Conservation (phyloP, 2,329 filamentous ascomycete genomes). For the Neopestalotiopsis sp. region DNA sequence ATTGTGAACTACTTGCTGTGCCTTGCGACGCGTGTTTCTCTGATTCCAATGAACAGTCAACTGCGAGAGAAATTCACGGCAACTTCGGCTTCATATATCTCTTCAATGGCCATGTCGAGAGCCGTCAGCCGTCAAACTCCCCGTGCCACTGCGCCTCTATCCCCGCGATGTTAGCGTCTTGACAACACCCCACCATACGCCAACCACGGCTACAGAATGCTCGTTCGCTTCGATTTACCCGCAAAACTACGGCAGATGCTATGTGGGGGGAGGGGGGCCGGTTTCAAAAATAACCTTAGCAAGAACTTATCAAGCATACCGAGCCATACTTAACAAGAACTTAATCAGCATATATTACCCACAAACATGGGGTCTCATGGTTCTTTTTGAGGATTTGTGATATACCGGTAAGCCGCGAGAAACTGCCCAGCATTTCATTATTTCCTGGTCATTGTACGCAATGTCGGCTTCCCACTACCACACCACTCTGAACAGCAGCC, state of each 20-base stretch:
- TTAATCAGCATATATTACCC: background rate
- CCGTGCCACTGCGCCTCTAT: no score
- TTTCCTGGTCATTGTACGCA: background rate
- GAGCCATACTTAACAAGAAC: background rate
- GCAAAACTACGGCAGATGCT: background rate
- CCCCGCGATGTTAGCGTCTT: background rate
- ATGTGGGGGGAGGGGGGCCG: background rate
- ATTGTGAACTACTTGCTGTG: background rate
- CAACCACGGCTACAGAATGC: no score
- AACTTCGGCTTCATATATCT: background rate
- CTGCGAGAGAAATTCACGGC: background rate
- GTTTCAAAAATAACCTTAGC: background rate
- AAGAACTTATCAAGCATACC: no score
- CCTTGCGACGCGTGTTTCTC: background rate
- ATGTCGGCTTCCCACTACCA: background rate
- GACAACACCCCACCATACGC: background rate
- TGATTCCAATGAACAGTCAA: background rate
- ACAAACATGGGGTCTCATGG: background rate
- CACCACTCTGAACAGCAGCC: conserved; percentile 2
- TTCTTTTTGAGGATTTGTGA: background rate
- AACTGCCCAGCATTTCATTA: background rate
- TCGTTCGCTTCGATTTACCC: no score
- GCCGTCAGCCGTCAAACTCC: no score
- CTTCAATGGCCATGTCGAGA: background rate
- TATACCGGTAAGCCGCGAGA: background rate